Evolutionary conservation across 164 flowering plant species (phyloP).

Genomic region (Nymphaea thermarum): DNA sequence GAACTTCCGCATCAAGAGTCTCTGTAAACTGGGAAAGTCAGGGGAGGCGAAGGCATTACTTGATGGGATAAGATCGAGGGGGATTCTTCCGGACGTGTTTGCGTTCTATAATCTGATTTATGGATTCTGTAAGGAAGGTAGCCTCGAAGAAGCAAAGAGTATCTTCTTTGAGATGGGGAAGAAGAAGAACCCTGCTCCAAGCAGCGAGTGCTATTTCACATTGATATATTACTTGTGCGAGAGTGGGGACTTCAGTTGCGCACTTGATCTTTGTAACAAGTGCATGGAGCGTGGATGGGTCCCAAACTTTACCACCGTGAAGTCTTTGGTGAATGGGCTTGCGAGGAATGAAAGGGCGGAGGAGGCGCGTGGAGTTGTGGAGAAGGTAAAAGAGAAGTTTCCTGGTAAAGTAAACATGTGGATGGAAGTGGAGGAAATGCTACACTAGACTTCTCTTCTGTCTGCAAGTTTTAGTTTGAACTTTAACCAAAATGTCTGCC

Average conservation of each 20-base stretch:
- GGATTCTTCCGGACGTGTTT: slow-evolving; percentile 46
- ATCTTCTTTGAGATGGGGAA: slow-evolving; percentile 37
- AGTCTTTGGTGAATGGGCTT: slow-evolving; percentile 60
- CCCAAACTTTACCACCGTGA: slow-evolving; percentile 61
- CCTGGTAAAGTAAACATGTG: slow-evolving; percentile 36
- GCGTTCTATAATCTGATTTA: slow-evolving; percentile 52
- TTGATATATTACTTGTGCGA: slow-evolving; percentile 43
- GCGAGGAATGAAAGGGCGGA: slow-evolving; percentile 39
- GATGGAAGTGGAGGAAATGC: slow-evolving; percentile 53
- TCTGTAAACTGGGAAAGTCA: slow-evolving; percentile 51
- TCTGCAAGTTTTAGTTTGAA: too few relatives aligned
- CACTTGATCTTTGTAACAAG: slow-evolving; percentile 37
- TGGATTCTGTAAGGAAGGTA: slow-evolving; percentile 67
- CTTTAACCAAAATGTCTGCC: too few relatives aligned
- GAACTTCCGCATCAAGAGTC: slow-evolving; percentile 54
- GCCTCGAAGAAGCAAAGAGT: slow-evolving; percentile 57
- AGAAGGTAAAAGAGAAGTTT: slow-evolving; percentile 47
- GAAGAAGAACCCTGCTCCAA: slow-evolving; percentile 32
- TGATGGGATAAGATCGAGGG: slow-evolving; percentile 38
- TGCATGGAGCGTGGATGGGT: slow-evolving; percentile 56
- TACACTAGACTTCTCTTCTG: slow-evolving; percentile 10
- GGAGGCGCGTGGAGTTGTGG: slow-evolving; percentile 48
- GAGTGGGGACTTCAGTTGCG: slow-evolving; percentile 50
- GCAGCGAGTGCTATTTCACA: slow-evolving; percentile 45
- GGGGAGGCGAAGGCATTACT: slow-evolving; percentile 62